Conservation (phyloP, 192 early-diverging fungal genomes). For the Linnemannia zychae region DNA sequence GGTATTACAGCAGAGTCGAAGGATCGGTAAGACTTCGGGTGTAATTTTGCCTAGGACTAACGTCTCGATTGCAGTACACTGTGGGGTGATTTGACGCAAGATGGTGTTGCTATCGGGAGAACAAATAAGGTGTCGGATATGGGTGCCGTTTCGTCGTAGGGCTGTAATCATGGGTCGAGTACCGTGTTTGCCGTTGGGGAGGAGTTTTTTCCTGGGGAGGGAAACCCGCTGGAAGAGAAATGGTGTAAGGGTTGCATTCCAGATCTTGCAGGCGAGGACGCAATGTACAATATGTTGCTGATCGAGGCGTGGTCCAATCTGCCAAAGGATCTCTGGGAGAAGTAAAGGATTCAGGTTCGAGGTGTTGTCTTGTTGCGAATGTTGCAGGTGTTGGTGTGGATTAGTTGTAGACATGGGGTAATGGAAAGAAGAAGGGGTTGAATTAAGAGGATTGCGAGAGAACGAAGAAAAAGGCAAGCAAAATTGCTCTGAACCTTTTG, state of each 20-base stretch:
- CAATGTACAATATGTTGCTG: conserved; percentile 12
- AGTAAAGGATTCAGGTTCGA: conserved; percentile 24
- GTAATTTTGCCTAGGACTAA: conserved; percentile 37
- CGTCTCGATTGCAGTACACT: conserved; percentile 26
- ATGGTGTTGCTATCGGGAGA: conserved; percentile 21
- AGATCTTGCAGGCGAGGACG: conserved; percentile 32
- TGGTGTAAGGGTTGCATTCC: conserved; percentile 32
- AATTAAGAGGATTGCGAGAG: neutral
- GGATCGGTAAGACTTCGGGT: conserved; percentile 25
- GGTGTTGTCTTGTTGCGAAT: neutral
- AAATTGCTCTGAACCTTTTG: too few relatives aligned
- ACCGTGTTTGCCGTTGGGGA: conserved; percentile 6
- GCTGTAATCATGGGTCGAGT: conserved; percentile 33
- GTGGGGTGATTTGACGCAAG: conserved; percentile 17
- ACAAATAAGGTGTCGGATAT: conserved; percentile 26
- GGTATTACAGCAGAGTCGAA: conserved; percentile 24
- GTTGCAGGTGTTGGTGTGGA: conserved; percentile 2
- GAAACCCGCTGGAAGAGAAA: conserved; percentile 35
- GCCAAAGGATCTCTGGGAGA: conserved; percentile 32
- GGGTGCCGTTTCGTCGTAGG: conserved; percentile 13
- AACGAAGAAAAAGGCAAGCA: neutral
- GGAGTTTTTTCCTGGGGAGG: conserved; percentile 15
- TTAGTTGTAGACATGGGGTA: neutral
- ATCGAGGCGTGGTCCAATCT: conserved; percentile 27
- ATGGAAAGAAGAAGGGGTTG: neutral